These are phyloP conservation scores for Chlorella variabilis DNA, from an alignment of 163 green algal species.

Conservation along the genomic window DNA sequence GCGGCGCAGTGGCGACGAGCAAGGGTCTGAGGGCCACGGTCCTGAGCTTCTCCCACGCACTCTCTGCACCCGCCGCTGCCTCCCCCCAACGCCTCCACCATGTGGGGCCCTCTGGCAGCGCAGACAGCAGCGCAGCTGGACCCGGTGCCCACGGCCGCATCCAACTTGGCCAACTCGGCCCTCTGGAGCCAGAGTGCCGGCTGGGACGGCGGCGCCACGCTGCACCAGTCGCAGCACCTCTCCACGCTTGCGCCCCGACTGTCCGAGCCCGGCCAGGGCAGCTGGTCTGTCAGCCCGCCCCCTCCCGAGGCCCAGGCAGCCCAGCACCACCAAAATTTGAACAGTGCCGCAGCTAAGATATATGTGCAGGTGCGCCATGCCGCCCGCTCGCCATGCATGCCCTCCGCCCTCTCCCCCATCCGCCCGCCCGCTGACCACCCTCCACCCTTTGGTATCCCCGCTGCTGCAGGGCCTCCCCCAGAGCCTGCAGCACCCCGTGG, in stretches of 20 bases:
- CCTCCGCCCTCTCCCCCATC: not conserved
- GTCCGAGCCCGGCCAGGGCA: not conserved
- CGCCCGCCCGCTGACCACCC: not conserved
- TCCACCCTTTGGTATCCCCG: not conserved
- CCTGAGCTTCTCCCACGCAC: too few species aligned
- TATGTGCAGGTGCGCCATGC: slow-evolving; percentile 24
- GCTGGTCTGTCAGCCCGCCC: not conserved
- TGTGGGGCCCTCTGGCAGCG: slow-evolving; percentile 7
- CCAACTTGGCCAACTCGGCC: not conserved
- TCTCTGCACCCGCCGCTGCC: too few species aligned
- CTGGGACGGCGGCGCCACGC: not conserved
- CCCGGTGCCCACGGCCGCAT: not conserved
- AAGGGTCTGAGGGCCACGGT: not conserved
- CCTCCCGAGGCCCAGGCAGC: not conserved
- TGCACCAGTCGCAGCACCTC: not conserved
- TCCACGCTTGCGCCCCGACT: not conserved
- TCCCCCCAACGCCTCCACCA: too few species aligned
- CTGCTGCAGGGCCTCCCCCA: slow-evolving; percentile 24
- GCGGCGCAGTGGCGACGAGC: too few species aligned
- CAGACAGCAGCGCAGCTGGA: slow-evolving; percentile 3
- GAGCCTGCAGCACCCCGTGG: slow-evolving; percentile 29
- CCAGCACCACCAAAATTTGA: not conserved
- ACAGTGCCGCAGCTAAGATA: slow-evolving; percentile 10
- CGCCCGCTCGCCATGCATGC: not conserved
- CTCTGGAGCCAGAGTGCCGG: slow-evolving; percentile 4